Evolutionary conservation across 2,329 filamentous ascomycete species (phyloP), one percentile per base, ranked within the genome.

Genomic region (Ceratocystis cubensis): DNA sequence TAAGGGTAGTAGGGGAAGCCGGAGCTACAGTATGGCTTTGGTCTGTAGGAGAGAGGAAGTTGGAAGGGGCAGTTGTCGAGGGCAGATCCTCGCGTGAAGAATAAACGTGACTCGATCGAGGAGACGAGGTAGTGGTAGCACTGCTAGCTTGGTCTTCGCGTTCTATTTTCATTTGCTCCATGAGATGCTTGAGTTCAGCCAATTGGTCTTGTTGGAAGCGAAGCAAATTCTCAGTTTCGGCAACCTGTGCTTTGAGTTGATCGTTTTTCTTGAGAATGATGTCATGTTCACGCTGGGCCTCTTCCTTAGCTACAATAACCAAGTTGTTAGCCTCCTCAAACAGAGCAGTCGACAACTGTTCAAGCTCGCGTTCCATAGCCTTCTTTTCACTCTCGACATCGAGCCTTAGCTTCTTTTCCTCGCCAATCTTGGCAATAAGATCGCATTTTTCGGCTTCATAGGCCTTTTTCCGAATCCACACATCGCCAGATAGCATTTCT

Each of bases 241-340:
- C 85, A 65, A 99, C 80, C 75, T 97, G 92, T 30, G 87, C 82
- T 72, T 85, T 89, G 64, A 97, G 82, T 75, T 95, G 90, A 67
- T 96, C 91, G 72, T 94, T 96, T 73, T 90, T 90, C 73, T 88
- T 88, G 67, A 91, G 86, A 53, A 92, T 79, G 3, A 83, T 82
- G 70, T 96, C 91, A 46, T 91, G 88, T 71, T 96, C 91, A 70
- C 84, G 86, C 69, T 91, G 86, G 7, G 94, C 91, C 69, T 96
- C 90, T 74, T 92, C 91, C 73, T 96, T 90, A 46, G 93, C 93
- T 17, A 85, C 86, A 53, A 72, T 74, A 64, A 99, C 94, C 93
- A 99, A 97, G 81, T 88, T 92, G 78, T 99, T 97, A 63, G 94
- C 94, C 79, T 99, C 93, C 74, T 97, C 91, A 70, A 99, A 99